Conservation (phyloP, 1,139 yeast species). For the Debaryomyces subglobosus region DNA sequence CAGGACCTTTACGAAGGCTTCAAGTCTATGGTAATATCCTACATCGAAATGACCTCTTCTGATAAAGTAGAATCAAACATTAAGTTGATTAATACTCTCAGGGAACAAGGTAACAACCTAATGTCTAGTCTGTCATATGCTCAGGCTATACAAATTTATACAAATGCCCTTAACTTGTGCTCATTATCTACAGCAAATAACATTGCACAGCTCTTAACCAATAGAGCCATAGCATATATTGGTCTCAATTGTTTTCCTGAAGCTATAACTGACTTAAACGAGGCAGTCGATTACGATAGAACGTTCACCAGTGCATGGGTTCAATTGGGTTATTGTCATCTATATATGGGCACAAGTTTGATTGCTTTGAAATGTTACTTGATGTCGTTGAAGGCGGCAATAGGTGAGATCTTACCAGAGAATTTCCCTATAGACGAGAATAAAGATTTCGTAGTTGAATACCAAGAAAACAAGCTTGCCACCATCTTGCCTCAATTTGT, state of each 20-base stretch:
- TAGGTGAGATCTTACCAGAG: constrained; percentile 38
- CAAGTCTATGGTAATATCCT: constrained; percentile 8
- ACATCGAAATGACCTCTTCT: constrained; percentile 8
- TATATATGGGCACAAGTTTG: constrained; percentile 44
- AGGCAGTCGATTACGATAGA: constrained; percentile 35
- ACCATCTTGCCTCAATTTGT: constrained; percentile 44
- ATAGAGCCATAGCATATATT: constrained; percentile 47
- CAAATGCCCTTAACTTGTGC: constrained; percentile 36
- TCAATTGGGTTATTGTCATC: constrained; percentile 49
- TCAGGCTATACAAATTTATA: constrained; percentile 45
- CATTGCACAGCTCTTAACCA: constrained; percentile 41
- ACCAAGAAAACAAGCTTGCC: constrained; percentile 24
- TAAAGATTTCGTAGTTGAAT: constrained; percentile 19
- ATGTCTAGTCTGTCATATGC: constrained; percentile 43
- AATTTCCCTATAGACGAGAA: constrained; percentile 22
- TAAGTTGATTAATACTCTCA: constrained; percentile 22
- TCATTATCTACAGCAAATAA: constrained; percentile 19
- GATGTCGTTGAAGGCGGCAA: constrained; percentile 32
- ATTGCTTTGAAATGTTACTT: constrained; percentile 39
- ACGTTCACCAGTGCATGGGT: constrained; percentile 49
- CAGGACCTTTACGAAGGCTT: constrained; percentile 11
- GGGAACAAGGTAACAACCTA: constrained; percentile 49
- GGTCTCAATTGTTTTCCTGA: constrained; percentile 48
- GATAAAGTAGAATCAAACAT: constrained; percentile 5
- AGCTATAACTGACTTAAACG: constrained; percentile 41